Percentiles rank a stretch among this genome's conserved stretches.
phyloP scores from a whole-genome alignment of 768 basidiomycete genomes.

The Symmetrospora coprosmae region DNA sequence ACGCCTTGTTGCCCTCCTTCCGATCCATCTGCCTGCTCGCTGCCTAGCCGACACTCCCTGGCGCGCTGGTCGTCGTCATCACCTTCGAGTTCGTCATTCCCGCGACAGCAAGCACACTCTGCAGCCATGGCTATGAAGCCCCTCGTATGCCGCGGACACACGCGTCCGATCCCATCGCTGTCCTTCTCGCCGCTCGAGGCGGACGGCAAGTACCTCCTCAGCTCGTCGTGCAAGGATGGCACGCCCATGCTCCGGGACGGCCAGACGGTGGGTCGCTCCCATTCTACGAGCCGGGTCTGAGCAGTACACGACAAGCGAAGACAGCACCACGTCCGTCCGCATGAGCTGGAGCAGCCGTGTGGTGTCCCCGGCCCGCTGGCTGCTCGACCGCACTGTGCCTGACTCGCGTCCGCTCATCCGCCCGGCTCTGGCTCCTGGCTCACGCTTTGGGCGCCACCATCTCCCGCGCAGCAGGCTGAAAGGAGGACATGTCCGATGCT shows the following conservation, averaged over 20 bases:
- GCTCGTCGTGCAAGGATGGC: conserved; percentile 96
- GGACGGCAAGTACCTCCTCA: conserved; percentile 45
- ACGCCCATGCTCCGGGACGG: conserved; percentile 47
- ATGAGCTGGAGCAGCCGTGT: conserved; percentile 4
- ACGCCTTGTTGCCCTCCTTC: too few species aligned
- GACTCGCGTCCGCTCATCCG: not conserved
- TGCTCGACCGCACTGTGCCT: conserved; percentile 8
- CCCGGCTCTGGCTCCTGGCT: not conserved
- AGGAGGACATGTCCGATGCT: too few species aligned
- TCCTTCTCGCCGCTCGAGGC: conserved; percentile 13
- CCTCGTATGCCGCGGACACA: conserved; percentile 3
- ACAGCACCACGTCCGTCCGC: not conserved
- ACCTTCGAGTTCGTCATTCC: too few species aligned
- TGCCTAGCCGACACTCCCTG: too few species aligned
- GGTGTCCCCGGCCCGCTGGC: not conserved
- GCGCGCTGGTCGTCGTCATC: too few species aligned
- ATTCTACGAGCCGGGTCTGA: not conserved
- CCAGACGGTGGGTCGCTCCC: not conserved
- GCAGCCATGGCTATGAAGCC: not conserved
- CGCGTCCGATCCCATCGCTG: conserved; percentile 1
- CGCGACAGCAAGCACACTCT: not conserved
- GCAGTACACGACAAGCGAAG: not conserved
- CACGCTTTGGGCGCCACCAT: conserved; percentile 34
- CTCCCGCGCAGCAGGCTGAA: too few species aligned
- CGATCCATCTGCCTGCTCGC: too few species aligned